These are phyloP conservation scores for Talaromyces thailandensis DNA, from an alignment of 495 filamentous ascomycete genomes.

Conservation along the genomic window DNA sequence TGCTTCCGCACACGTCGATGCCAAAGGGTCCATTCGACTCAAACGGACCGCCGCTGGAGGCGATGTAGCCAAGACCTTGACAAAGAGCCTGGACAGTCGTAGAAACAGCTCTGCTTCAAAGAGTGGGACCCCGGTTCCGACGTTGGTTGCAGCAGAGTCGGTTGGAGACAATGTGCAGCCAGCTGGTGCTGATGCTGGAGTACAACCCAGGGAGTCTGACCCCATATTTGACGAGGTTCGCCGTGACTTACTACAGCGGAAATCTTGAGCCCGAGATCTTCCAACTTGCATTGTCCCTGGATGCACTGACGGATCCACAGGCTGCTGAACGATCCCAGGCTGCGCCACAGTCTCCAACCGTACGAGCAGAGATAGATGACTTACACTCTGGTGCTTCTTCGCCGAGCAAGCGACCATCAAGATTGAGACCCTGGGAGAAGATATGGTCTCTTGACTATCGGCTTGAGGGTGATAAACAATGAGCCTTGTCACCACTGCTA, in stretches of 20 bases:
- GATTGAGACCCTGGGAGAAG: slow-evolving; percentile 43
- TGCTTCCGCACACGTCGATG: slow-evolving; percentile 79
- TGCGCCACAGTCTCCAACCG: slow-evolving; percentile 15
- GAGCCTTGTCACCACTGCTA: neutral
- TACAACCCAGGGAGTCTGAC: slow-evolving; percentile 25
- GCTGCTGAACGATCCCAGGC: slow-evolving; percentile 5
- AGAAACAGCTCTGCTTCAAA: slow-evolving; percentile 77
- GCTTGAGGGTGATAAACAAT: slow-evolving; percentile 20
- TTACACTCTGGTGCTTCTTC: slow-evolving; percentile 9
- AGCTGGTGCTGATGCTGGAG: slow-evolving; percentile 22
- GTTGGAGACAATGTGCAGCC: slow-evolving; percentile 26
- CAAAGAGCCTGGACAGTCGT: slow-evolving; percentile 80
- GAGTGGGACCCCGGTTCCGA: slow-evolving; percentile 42
- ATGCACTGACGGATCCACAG: slow-evolving; percentile 11
- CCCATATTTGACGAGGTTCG: slow-evolving; percentile 42
- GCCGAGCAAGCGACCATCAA: slow-evolving; percentile 15
- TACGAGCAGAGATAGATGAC: slow-evolving; percentile 7
- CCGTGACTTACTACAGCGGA: slow-evolving; percentile 32
- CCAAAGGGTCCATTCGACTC: slow-evolving; percentile 58
- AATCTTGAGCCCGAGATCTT: slow-evolving; percentile 26
- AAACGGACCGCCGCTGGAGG: slow-evolving; percentile 45
- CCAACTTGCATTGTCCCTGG: slow-evolving; percentile 7
- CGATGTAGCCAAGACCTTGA: slow-evolving; percentile 66
- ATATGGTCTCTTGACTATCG: slow-evolving; percentile 44
- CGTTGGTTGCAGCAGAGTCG: slow-evolving; percentile 26